Base-by-base conservation (phyloP, 495 filamentous ascomycete genomes). In the Neurospora sp. region DNA sequence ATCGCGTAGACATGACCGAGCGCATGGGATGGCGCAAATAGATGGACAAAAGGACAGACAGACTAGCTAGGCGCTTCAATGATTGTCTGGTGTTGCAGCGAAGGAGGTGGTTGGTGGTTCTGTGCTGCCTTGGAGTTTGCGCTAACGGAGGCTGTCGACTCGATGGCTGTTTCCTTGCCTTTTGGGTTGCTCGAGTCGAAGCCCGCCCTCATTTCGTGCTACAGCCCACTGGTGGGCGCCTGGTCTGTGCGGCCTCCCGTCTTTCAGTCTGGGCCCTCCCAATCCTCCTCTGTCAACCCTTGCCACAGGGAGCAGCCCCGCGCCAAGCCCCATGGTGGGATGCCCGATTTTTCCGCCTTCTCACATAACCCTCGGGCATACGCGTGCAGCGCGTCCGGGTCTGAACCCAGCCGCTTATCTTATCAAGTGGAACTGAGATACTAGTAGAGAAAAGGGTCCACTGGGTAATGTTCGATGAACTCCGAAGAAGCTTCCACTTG, bases 1-100 rank as follows among this genome's bases (percentile, higher is more conserved):
- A 65, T 65, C 18, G 73, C 69, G 72, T 71, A 70, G 42, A 75
- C 78, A 79, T 79, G 73, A 73, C 78, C 74, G 47, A 71, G 76
- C 74, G 74, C 71, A 69, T 22, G 37, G 42, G 42, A 20, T 70
- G 45, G 74, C 74, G 71, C 71, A 73, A 40, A 65, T 9, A 20
- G 44, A 59, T 27, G 53, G 53, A 65, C 6, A 18, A 35, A 65
- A 65, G 27, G 14, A 35, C 53, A 65, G 53, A 65, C 53, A 65
- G 53, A 0, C 6, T 7, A 16, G 53, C 22, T 65, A 35, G 53
- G 53, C 27, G 53, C 53, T 65, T 65, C 53, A 65, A 65, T 65
- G 53, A 35, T 65, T 65, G 53, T 65, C 53, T 65, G 27, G 53
- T 65, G 27, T 65, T 65, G 53, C 53, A 65, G 53, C 27, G 53